These are phyloP conservation scores for Babesia bovis DNA, from an alignment of 169 alveolate species.

Conservation along the genomic window DNA sequence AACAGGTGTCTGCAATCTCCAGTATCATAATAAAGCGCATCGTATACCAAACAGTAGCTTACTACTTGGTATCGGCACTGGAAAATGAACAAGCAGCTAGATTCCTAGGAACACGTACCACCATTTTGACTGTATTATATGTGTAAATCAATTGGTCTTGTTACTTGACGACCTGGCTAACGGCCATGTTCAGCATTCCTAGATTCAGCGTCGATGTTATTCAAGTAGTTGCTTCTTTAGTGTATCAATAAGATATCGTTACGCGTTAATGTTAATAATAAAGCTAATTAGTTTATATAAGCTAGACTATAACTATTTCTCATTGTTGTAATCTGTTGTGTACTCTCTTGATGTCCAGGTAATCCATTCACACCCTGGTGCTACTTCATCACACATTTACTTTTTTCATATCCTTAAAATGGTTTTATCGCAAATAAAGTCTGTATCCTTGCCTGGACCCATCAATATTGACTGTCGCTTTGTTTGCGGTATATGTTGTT, in stretches of 20 bases:
- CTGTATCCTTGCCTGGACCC: not conserved
- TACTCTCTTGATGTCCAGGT: too few species aligned
- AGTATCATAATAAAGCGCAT: not conserved
- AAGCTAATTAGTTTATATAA: too few species aligned
- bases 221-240: too few species aligned
- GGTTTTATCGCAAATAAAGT: constrained; percentile 1
- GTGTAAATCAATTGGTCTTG: too few species aligned
- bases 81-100: not conserved
- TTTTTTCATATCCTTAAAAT: not conserved
- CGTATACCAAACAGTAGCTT: not conserved
- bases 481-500: constrained; percentile 1
- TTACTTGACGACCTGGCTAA: too few species aligned
- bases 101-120: constrained; percentile 5
- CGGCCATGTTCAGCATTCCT: too few species aligned
- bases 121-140: too few species aligned
- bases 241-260: too few species aligned
- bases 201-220: too few species aligned
- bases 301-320: too few species aligned
- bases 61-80: not conserved
- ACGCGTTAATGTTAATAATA: too few species aligned
- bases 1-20: not conserved
- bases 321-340: not conserved
- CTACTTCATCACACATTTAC: not conserved
- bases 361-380: too few species aligned
- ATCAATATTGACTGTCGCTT: not conserved